These are phyloP conservation scores for Coffea canephora DNA, from an alignment of 257 asterid species.

Conservation along the genomic window DNA sequence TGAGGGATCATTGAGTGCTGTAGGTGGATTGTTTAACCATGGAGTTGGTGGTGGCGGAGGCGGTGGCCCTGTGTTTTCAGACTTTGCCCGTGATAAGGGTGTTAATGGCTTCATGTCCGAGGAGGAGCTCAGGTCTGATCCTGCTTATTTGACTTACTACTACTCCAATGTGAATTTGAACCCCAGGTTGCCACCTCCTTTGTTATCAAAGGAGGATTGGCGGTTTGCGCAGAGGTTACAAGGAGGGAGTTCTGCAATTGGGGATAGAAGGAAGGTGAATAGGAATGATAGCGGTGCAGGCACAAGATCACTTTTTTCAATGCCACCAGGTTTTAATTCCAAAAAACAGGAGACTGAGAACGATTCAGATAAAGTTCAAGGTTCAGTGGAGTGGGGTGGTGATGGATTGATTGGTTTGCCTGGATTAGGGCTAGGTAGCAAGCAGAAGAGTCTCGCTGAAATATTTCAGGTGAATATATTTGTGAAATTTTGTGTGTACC, in stretches of 20 bases:
- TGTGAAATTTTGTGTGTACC: slow-evolving; percentile 9
- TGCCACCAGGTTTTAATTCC: slow-evolving; percentile 68
- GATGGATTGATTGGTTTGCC: slow-evolving; percentile 96
- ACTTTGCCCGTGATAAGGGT: slow-evolving; percentile 46
- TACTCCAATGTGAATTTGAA: slow-evolving; percentile 86
- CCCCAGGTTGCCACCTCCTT: slow-evolving; percentile 99
- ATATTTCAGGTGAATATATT: slow-evolving; percentile 65
- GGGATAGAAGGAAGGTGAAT: slow-evolving; percentile 86
- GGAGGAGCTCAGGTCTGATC: slow-evolving; percentile 97
- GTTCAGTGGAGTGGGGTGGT: slow-evolving; percentile 75
- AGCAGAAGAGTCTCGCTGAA: slow-evolving; percentile 80
- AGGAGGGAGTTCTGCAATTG: slow-evolving; percentile 85
- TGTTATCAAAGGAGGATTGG: slow-evolving; percentile 92
- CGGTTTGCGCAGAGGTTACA: slow-evolving; percentile 79
- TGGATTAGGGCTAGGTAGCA: slow-evolving; percentile 70
- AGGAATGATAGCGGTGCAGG: slow-evolving; percentile 55
- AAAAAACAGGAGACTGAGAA: slow-evolving; percentile 55
- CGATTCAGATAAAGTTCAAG: slow-evolving; percentile 51
- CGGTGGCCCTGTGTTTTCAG: slow-evolving; percentile 39
- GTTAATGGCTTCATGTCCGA: slow-evolving; percentile 71
- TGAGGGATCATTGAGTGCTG: slow-evolving; percentile 88
- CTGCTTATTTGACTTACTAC: slow-evolving; percentile 75
- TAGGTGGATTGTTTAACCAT: slow-evolving; percentile 76
- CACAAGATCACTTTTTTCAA: slow-evolving; percentile 60
- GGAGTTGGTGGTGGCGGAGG: slow-evolving; percentile 33